Percentiles rank a stretch among this genome's conserved stretches.
Conservation (phyloP, 116 monocot genomes). For the Zostera marina region DNA sequence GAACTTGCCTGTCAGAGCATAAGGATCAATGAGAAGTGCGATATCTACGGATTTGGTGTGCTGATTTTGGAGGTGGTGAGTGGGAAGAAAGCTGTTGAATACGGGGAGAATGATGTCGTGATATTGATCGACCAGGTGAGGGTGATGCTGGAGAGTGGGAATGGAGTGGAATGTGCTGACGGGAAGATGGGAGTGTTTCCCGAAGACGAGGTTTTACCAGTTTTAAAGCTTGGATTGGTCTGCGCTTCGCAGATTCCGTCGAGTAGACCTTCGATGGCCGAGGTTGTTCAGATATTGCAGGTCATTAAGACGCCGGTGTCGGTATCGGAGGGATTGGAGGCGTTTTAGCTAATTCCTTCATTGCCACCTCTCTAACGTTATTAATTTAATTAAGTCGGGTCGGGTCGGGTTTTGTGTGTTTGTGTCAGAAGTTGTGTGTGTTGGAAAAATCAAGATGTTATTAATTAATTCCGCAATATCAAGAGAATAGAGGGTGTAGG, state of each 20-base stretch:
- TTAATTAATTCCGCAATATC: too few relatives aligned
- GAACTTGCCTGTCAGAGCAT: slow-evolving; percentile 56
- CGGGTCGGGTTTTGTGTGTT: neutral
- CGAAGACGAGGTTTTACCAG: slow-evolving; percentile 75
- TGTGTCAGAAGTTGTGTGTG: too few relatives aligned
- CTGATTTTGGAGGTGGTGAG: slow-evolving; percentile 70
- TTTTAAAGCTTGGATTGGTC: slow-evolving; percentile 68
- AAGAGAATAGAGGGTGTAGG: too few relatives aligned
- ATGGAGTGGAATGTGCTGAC: slow-evolving; percentile 42
- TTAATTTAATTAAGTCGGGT: neutral
- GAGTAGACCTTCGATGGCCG: slow-evolving; percentile 72
- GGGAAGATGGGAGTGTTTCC: slow-evolving; percentile 41
- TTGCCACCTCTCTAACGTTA: neutral
- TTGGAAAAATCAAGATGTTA: too few relatives aligned
- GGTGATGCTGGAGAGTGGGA: slow-evolving; percentile 36
- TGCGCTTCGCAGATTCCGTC: slow-evolving; percentile 80
- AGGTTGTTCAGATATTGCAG: slow-evolving; percentile 82
- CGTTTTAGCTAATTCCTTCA: slow-evolving; percentile 13
- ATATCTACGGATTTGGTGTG: slow-evolving; percentile 65
- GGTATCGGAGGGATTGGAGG: slow-evolving; percentile 33
- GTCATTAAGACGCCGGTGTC: slow-evolving; percentile 60
- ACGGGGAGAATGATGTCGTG: slow-evolving; percentile 48
- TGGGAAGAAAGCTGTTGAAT: slow-evolving; percentile 53
- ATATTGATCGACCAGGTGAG: slow-evolving; percentile 53
- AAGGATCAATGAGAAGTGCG: slow-evolving; percentile 59